These are phyloP conservation scores for Lichenothelia convexa DNA, from an alignment of 495 filamentous ascomycete genomes.

Conservation along the genomic window DNA sequence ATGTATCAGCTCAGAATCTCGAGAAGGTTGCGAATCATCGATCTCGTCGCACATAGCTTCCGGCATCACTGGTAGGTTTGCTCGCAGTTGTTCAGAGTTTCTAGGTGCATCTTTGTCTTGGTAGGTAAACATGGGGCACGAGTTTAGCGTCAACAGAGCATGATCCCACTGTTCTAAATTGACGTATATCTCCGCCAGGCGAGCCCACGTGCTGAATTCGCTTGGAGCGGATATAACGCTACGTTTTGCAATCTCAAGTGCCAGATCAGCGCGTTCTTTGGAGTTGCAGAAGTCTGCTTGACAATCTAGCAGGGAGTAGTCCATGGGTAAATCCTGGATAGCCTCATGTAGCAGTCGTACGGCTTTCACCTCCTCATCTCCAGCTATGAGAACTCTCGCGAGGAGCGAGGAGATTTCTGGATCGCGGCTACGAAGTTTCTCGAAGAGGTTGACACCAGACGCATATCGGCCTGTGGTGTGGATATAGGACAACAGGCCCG, in stretches of 20 bases:
- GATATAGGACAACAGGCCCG: conserved; percentile 89
- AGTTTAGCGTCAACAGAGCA: conserved; percentile 89
- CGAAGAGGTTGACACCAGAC: conserved; percentile 93
- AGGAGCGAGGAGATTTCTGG: conserved; percentile 87
- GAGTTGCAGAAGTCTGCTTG: conserved; percentile 83
- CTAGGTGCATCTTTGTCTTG: conserved; percentile 91
- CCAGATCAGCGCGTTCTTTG: conserved; percentile 73
- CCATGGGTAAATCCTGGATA: conserved; percentile 81
- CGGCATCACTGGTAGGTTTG: conserved; percentile 67
- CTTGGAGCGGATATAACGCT: conserved; percentile 87
- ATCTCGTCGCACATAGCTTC: conserved; percentile 94
- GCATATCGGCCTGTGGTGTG: conserved; percentile 87
- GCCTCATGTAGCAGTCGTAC: conserved; percentile 76
- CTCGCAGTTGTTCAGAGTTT: conserved; percentile 76
- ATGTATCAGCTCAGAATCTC: conserved; percentile 65
- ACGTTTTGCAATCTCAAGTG: conserved; percentile 80
- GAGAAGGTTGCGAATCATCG: conserved; percentile 63
- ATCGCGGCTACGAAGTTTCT: conserved; percentile 80
- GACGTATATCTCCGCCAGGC: conserved; percentile 83
- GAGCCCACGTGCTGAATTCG: conserved; percentile 93
- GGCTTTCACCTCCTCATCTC: conserved; percentile 89
- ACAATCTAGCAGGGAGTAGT: conserved; percentile 82
- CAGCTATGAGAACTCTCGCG: conserved; percentile 73
- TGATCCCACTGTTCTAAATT: conserved; percentile 83
- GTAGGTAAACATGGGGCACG: conserved; percentile 98